These are phyloP conservation scores for Cryphonectria nitschkei DNA, from an alignment of 2,329 filamentous ascomycete genomes.

Conservation along the genomic window DNA sequence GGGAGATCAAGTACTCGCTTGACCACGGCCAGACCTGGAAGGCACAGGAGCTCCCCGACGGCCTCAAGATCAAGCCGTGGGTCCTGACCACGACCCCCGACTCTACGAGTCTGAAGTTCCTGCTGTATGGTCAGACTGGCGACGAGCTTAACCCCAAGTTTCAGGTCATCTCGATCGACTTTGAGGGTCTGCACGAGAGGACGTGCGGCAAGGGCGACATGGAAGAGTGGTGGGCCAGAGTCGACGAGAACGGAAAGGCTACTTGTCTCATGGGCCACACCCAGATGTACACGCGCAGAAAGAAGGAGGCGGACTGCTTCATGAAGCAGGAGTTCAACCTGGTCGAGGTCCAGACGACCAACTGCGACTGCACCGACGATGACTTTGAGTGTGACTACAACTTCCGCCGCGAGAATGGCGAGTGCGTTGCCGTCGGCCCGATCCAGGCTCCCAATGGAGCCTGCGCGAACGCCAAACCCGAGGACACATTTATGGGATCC, in stretches of 20 bases:
- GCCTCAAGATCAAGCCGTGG: slow-evolving; percentile 68
- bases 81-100: slow-evolving; percentile 88
- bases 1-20: slow-evolving; percentile 74
- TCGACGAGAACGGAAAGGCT: slow-evolving; percentile 75
- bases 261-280: slow-evolving; percentile 96
- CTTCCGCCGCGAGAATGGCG: slow-evolving; percentile 71
- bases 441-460: slow-evolving; percentile 70
- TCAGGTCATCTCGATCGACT: slow-evolving; percentile 78
- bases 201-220: slow-evolving; percentile 80
- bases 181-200: slow-evolving; percentile 76
- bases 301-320: slow-evolving; percentile 87
- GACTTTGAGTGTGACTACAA: slow-evolving; percentile 99
- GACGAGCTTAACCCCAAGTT: slow-evolving; percentile 53
- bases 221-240: slow-evolving; percentile 85
- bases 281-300: slow-evolving; percentile 83
- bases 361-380: slow-evolving; percentile 78
- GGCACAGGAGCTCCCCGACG: slow-evolving; percentile 67
- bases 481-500: slow-evolving; percentile 78
- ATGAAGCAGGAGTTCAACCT: slow-evolving; percentile 85
- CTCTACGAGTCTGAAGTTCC: slow-evolving; percentile 89
- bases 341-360: slow-evolving; percentile 67
- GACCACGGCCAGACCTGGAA: slow-evolving; percentile 89
- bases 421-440: slow-evolving; percentile 68
- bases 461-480: slow-evolving; percentile 67
- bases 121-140: slow-evolving; percentile 69